Conservation (phyloP, 345 rosid species). For the Eutrema heterophyllum region DNA sequence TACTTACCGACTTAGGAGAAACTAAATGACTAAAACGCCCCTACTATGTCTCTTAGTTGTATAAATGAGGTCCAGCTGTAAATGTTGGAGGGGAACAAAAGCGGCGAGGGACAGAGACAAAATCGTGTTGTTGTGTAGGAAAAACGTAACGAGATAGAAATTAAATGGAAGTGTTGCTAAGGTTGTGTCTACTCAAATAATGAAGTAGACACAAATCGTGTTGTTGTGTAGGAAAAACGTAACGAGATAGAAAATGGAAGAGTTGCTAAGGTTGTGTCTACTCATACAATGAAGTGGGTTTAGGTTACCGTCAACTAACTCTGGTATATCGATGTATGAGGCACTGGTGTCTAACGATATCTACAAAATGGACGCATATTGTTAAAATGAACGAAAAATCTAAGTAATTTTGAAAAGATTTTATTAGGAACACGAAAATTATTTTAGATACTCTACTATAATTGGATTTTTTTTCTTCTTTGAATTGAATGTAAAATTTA, state of each 20-base stretch:
- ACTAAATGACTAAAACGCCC: not conserved
- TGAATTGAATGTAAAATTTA: no score
- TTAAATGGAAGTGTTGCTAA: not conserved
- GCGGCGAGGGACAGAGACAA: slow-evolving; percentile 19
- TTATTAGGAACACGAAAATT: no score
- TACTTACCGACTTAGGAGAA: not conserved
- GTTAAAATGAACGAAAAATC: no score
- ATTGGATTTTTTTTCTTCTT: no score
- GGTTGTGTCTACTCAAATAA: slow-evolving; percentile 24
- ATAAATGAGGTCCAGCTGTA: slow-evolving; percentile 24
- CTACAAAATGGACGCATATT: no score
- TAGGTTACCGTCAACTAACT: not conserved
- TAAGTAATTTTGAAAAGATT: no score
- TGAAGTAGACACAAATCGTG: slow-evolving; percentile 25
- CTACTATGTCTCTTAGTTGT: not conserved
- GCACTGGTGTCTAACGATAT: no score
- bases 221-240: slow-evolving; percentile 1
- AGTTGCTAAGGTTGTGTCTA: slow-evolving; percentile 21
- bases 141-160: not conserved
- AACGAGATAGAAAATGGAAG: not conserved
- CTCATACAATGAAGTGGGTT: slow-evolving; percentile 6
- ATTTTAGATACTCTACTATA: no score
- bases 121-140: slow-evolving; percentile 7
- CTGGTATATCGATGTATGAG: not conserved
- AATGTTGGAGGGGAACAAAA: slow-evolving; percentile 28